Base-by-base conservation (phyloP, 2,329 filamentous ascomycete species). In the Catunica adiposa region DNA sequence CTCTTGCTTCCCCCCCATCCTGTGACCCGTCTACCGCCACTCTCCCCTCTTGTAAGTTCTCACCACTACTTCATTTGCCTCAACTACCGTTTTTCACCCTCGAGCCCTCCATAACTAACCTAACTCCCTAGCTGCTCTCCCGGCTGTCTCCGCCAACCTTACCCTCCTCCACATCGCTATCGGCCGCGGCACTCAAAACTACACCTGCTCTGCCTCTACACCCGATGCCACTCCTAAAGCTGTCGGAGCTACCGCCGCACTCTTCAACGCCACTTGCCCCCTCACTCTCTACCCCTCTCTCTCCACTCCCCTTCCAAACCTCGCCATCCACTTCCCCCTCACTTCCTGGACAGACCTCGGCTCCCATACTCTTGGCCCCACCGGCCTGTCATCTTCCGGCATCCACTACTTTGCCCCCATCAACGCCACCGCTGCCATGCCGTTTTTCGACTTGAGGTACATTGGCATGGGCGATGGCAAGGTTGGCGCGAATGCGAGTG, bases 171-270 rank as follows among this genome's bases (percentile, higher is more conserved):
- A 94, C 68, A 84, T 96, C 55, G 86, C 84, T 65, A 73, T 96
- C 60, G 90, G 90, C 63, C 83, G 87, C 47, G 90, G 90, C 59
- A 92, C 86, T 6, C 83, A 96, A 71, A 96, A 96, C 76, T 97
- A 96, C 73, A 94, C 87, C 53, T 96, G 90, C 73, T 73, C 78
- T 58, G 70, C 75, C 55, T 69, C 69, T 60, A 77, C 84, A 62
- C 65, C 77, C 1, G 77, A 76, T 2, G 76, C 79, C 0, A 70
- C 70, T 0, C 89, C 90, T 14, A 73, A 72, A 8, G 74, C 82
- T 17, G 68, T 73, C 52, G 90, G 90, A 60, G 90, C 90, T 55
- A 65, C 87, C 0, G 90, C 90, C 55, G 82, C 79, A 1, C 85
- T 97, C 63, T 96, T 86, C 80, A 89, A 96, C 69, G 85, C 82